Evolutionary conservation across 73 alveolate genomes (phyloP), one percentile per base, ranked within the genome.

Genomic region (Uronychia binucleata): DNA sequence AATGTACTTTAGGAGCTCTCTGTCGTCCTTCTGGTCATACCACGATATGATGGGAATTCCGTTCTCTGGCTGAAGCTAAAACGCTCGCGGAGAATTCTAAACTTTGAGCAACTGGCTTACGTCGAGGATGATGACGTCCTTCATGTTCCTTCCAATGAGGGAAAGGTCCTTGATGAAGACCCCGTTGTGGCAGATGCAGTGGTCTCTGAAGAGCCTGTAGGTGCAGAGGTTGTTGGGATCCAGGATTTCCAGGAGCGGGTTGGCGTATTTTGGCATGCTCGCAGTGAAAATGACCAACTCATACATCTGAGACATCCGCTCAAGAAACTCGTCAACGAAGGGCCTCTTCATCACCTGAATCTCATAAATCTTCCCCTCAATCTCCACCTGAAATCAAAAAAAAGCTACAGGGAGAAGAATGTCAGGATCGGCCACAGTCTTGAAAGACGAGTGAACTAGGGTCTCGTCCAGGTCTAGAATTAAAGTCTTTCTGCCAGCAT

Each of bases 131-230:
- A 95, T 84, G 31, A 93, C 86, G 59, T 94, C 96, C 81, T 93
- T 82, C 93, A 95, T 74, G 34, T 85, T 79, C 93, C 98, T 93
- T 67, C 96, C 95, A 30, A 95, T 30, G 46, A 85, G 33, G 28
- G 91, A 79, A 77, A 95, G 85, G 86, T 95, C 98, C 88, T 95
- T 95, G 59, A 95, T 96, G 74, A 93, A 93, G 11, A 94, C 80
- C 32, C 93, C 93, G 74, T 93, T 87, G 31, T 87, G 80, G 28
- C 67, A 80, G 25, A 96, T 90, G 85, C 97, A 95, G 84, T 93
- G 95, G 60, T 95, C 97, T 87, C 98, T 93, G 81, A 90, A 95
- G 30, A 95, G 82, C 57, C 95, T 82, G 33, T 79, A 77, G 74
- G 90, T 35, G 67, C 90, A 84, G 34, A 74, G 74, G 25, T 83